Percentiles rank a stretch among this genome's conserved stretches.
Conservation (phyloP, 148 eudicot genomes). For the Amaranthus cruentus region DNA sequence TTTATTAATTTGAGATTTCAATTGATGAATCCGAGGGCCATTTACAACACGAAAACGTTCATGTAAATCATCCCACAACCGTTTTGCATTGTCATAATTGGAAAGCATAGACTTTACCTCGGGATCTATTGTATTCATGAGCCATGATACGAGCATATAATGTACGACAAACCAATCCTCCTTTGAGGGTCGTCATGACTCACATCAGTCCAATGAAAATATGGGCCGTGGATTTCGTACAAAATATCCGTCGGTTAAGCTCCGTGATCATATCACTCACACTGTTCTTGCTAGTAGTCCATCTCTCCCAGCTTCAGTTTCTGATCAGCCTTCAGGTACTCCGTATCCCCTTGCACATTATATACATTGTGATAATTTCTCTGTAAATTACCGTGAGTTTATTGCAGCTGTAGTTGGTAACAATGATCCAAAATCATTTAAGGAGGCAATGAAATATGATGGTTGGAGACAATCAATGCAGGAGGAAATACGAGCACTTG, state of each 20-base stretch:
- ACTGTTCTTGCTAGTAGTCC: background rate
- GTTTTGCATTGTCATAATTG: too few relatives aligned
- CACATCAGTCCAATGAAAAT: too few relatives aligned
- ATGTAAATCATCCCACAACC: too few relatives aligned
- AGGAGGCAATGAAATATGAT: background rate
- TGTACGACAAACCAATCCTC: too few relatives aligned
- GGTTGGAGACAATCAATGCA: background rate
- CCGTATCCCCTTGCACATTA: too few relatives aligned
- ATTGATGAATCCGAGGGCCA: too few relatives aligned
- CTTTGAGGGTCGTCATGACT: too few relatives aligned
- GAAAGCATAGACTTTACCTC: too few relatives aligned
- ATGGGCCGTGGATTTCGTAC: background rate
- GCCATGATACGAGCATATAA: too few relatives aligned
- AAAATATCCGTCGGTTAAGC: background rate
- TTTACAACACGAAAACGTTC: too few relatives aligned
- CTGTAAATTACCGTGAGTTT: background rate
- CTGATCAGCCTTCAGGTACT: background rate
- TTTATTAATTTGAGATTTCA: too few relatives aligned
- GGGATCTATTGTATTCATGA: too few relatives aligned
- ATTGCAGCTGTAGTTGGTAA: background rate
- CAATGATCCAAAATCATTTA: background rate
- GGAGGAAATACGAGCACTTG: background rate
- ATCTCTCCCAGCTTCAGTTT: background rate
- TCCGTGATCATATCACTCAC: background rate
- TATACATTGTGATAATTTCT: background rate